phyloP scores from a whole-genome alignment of 164 flowering plant genomes.

The Berberis vulgaris region DNA sequence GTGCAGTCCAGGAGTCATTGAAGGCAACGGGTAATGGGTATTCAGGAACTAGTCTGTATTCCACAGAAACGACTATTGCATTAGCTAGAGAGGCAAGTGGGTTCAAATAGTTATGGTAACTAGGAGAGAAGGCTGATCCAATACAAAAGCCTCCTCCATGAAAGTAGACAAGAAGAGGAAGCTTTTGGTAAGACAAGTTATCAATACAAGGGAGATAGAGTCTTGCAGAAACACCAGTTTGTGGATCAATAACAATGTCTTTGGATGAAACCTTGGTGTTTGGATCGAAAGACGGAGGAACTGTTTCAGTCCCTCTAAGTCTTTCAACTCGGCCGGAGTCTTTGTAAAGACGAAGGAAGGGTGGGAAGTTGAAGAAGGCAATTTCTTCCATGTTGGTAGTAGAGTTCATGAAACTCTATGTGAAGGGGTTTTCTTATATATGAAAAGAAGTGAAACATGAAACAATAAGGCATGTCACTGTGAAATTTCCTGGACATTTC shows the following conservation, averaged over 20 bases:
- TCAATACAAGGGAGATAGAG: conserved; percentile 29
- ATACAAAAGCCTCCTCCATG: conserved; percentile 53
- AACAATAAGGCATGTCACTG: too few species aligned
- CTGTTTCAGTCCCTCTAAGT: conserved; percentile 8
- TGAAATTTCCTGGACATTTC: too few species aligned
- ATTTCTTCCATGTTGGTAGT: too few species aligned
- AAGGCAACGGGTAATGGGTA: conserved; percentile 36
- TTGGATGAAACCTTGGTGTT: conserved; percentile 36
- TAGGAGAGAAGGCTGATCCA: conserved; percentile 32
- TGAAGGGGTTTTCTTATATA: too few species aligned
- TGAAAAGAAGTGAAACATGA: too few species aligned
- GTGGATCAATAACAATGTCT: conserved; percentile 21
- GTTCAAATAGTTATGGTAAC: conserved; percentile 22
- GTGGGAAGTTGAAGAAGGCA: conserved; percentile 18
- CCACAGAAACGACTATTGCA: conserved; percentile 34
- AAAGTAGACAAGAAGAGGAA: conserved; percentile 20
- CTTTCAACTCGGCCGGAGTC: conserved; percentile 32
- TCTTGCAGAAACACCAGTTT: conserved; percentile 22
- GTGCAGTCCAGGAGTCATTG: conserved; percentile 50
- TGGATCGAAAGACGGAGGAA: conserved; percentile 23
- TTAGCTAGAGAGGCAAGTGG: conserved; percentile 20
- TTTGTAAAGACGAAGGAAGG: conserved; percentile 30
- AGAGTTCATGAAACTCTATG: too few species aligned
- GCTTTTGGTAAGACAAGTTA: not conserved
- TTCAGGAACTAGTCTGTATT: conserved; percentile 53